phyloP scores from a whole-genome alignment of 2,329 filamentous ascomycete species.

The Phyllosticta capitalensis region DNA sequence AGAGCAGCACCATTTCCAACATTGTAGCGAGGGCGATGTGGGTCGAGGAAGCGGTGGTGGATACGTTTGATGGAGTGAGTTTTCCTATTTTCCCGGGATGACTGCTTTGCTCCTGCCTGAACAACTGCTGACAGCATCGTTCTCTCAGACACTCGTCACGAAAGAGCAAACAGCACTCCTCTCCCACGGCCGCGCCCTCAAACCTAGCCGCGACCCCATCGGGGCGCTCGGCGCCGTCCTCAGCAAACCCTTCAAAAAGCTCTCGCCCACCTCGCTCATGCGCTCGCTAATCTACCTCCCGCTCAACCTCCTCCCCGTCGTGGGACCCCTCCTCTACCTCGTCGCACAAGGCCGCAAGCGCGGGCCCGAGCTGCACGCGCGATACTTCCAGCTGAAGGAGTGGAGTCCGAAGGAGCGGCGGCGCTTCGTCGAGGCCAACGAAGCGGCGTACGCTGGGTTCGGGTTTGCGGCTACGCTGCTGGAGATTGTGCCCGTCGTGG shows the following conservation, averaged over 20 bases:
- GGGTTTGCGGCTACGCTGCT: slow-evolving; percentile 75
- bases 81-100: background rate
- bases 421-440: slow-evolving; percentile 60
- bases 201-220: slow-evolving; percentile 43
- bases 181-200: slow-evolving; percentile 63
- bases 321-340: slow-evolving; percentile 76
- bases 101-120: background rate
- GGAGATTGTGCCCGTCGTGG: slow-evolving; percentile 74
- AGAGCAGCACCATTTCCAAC: slow-evolving; percentile 41
- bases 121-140: background rate
- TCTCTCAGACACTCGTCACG: slow-evolving; percentile 39
- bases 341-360: slow-evolving; percentile 52
- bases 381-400: slow-evolving; percentile 88
- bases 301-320: slow-evolving; percentile 83
- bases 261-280: slow-evolving; percentile 52
- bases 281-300: slow-evolving; percentile 79
- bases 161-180: slow-evolving; percentile 54
- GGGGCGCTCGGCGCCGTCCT: slow-evolving; percentile 48
- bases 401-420: slow-evolving; percentile 59
- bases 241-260: slow-evolving; percentile 45
- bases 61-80: slow-evolving; percentile 71
- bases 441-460: slow-evolving; percentile 64
- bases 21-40: slow-evolving; percentile 60
- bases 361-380: slow-evolving; percentile 44
- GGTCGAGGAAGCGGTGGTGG: slow-evolving; percentile 71